These are phyloP conservation scores for Gossypium thurberi DNA, from an alignment of 345 rosid genomes.

Conservation along the genomic window DNA sequence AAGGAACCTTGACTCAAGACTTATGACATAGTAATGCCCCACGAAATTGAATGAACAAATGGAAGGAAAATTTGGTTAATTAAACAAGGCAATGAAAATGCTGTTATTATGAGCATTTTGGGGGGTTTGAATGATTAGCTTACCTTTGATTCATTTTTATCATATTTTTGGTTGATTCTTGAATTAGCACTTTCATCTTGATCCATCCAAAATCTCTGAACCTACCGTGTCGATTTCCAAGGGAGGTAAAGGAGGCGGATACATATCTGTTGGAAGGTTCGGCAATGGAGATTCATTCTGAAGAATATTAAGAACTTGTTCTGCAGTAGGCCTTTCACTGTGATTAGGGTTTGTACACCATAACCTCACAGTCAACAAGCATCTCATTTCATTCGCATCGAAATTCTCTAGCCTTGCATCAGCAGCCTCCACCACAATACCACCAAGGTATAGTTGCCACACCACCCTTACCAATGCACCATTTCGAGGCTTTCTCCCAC, in stretches of 20 bases:
- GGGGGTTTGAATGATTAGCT: too few relatives aligned
- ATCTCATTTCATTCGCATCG: constrained; percentile 18
- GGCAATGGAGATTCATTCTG: constrained; percentile 16
- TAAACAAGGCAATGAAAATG: too few relatives aligned
- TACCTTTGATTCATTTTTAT: not conserved
- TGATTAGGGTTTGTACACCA: constrained; percentile 19
- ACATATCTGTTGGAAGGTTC: constrained; percentile 13
- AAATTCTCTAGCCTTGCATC: constrained; percentile 18
- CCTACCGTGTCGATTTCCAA: not conserved
- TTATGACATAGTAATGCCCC: too few relatives aligned
- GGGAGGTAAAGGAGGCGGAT: not conserved
- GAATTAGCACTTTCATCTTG: not conserved
- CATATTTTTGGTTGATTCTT: not conserved
- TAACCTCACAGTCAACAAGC: constrained; percentile 19
- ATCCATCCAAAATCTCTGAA: not conserved
- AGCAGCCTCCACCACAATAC: constrained; percentile 10
- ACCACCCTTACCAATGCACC: constrained; percentile 17
- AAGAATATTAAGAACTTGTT: constrained; percentile 20
- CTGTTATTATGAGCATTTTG: too few relatives aligned
- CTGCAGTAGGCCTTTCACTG: constrained; percentile 17
- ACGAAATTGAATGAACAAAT: too few relatives aligned
- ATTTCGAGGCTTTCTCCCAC: constrained; percentile 10
- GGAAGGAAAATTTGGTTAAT: too few relatives aligned
- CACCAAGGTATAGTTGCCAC: constrained; percentile 18
- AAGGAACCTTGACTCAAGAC: too few relatives aligned